Base-by-base conservation (phyloP, 805 yeast species). In the Lipomyces mesembrius region DNA sequence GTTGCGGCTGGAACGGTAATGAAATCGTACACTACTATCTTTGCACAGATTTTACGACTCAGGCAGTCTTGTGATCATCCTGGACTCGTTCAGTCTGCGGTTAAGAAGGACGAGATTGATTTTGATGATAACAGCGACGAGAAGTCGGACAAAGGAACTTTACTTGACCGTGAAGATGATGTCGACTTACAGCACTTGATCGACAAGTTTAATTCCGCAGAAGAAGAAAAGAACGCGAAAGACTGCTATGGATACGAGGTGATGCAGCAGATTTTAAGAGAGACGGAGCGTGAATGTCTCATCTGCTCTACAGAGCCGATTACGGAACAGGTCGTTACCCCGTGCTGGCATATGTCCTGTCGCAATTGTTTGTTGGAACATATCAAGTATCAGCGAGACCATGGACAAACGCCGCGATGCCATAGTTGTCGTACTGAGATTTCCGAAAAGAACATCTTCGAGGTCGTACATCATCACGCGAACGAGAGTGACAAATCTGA, bases 11-110 rank as follows among this genome's bases (percentile, higher is more conserved):
- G 97, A 3, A 85, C 87, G 66, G 78, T 90, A n/a, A 76, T 90
- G 71, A 87, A 85, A 69, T 85, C 85, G 63, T 94, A 91, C 76
- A 86, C 95, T 1, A 87, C 90, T 35, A 91, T 94, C 71, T 79
- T 94, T 71, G 88, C 95, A 1, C 95, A 91, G 75, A 88, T 94
- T 62, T 77, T 94, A 69, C 81, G 98, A 64, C 81, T 94, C 51
- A 82, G 98, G 66, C 98, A 94, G 76, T 84, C 89, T 0, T 94
- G 98, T 75, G 92, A 97, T 74, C 97, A 94, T 75, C 83, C 89
- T 20, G 86, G 85, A 62, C 79, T 93, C 64, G 83, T 92, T 0
- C 83, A 83, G 2, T 79, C 84, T 9, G 79, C 65, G 9, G 60
- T 60, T 20, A 49, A 81, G 1, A 76, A 77, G 53, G 83, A 81